Percentiles rank a stretch among this genome's conserved stretches.
Evolutionary conservation across 306 rosid species (phyloP).

Genomic region (Pterocarpus macrocarpus): DNA sequence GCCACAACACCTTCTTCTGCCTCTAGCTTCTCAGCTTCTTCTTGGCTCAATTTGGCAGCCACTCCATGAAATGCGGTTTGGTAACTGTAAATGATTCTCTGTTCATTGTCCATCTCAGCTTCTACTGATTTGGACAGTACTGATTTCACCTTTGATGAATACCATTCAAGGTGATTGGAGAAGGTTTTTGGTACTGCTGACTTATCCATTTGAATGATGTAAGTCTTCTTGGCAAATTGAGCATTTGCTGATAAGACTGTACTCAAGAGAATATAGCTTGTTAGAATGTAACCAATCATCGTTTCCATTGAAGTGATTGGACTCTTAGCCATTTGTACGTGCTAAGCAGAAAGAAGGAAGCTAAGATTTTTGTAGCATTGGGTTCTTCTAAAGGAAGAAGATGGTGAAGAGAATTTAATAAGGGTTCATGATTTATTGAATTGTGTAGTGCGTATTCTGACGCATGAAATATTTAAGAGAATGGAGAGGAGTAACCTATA

Average conservation of each 20-base stretch:
- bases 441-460: conserved; percentile 18
- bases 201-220: conserved; percentile 82
- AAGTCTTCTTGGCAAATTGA: conserved; percentile 59
- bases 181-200: conserved; percentile 75
- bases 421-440: conserved; percentile 6
- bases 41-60: conserved; percentile 67
- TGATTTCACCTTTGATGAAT: conserved; percentile 69
- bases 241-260: conserved; percentile 48
- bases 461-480: conserved; percentile 29
- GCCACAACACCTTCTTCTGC: conserved; percentile 73
- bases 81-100: conserved; percentile 76
- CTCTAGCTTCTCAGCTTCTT: conserved; percentile 67
- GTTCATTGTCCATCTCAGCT: conserved; percentile 42
- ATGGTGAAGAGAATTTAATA: conserved; percentile 31
- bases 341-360: conserved; percentile 28
- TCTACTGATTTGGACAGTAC: conserved; percentile 50
- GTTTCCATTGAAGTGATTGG: conserved; percentile 45
- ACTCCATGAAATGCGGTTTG: conserved; percentile 81
- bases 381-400: conserved; percentile 5
- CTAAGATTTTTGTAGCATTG: conserved; percentile 17
- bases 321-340: conserved; percentile 49
- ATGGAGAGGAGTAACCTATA: conserved; percentile 10
- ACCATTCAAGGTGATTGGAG: conserved; percentile 74
- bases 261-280: conserved; percentile 52
- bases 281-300: conserved; percentile 43